Conservation (phyloP, 768 basidiomycete genomes). For the Ramaria sp. region DNA sequence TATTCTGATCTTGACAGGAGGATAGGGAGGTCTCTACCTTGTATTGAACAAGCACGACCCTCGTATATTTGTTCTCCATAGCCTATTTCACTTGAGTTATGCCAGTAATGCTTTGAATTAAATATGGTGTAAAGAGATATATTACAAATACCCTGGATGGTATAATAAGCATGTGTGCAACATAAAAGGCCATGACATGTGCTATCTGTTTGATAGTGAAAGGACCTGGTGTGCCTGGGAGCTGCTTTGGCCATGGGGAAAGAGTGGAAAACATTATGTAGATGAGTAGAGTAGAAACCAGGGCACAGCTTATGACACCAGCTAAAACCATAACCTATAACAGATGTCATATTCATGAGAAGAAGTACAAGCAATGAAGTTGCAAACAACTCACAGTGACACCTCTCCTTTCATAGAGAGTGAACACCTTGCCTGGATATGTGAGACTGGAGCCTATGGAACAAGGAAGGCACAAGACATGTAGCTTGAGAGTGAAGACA, state of each 20-base stretch:
- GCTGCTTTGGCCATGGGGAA: neutral
- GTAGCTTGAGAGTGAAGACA: too few species aligned
- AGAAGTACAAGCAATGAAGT: too few species aligned
- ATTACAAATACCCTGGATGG: slow-evolving; percentile 2
- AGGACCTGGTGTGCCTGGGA: neutral
- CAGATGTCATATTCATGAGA: too few species aligned
- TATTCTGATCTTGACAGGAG: too few species aligned
- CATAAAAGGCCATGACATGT: neutral
- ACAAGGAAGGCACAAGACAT: neutral
- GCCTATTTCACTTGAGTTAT: too few species aligned
- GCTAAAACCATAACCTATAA: too few species aligned
- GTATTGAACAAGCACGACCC: neutral
- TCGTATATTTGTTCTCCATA: slow-evolving; percentile 1
- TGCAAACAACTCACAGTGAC: too few species aligned
- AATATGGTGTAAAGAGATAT: slow-evolving; percentile 1
- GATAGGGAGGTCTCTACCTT: neutral
- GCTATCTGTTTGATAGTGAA: slow-evolving; percentile 5
- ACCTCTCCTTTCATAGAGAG: too few species aligned
- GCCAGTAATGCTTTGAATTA: slow-evolving; percentile 6
- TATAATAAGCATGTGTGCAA: too few species aligned
- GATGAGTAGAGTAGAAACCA: slow-evolving; percentile 4
- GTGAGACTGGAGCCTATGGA: neutral
- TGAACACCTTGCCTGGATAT: too few species aligned
- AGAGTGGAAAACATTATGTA: slow-evolving; percentile 4
- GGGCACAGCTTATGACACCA: slow-evolving; percentile 2